Conservation (phyloP, 2,329 filamentous ascomycete genomes). For the Claviceps sp. region DNA sequence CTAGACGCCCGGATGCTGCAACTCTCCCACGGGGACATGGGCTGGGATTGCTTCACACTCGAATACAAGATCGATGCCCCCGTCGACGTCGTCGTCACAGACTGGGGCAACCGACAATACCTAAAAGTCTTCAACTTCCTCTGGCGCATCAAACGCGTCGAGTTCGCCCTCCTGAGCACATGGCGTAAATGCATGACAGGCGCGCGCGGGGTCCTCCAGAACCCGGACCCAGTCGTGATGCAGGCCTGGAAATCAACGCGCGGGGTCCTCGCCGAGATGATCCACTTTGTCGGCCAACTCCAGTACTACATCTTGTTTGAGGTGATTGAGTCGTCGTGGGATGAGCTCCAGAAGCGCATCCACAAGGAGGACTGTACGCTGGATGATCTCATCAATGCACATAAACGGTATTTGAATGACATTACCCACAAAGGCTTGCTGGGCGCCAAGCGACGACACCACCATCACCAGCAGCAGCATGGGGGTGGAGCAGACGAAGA, state of each 20-base stretch:
- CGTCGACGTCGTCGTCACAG: slow-evolving; percentile 91
- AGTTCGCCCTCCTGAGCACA: slow-evolving; percentile 80
- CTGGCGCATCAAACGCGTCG: slow-evolving; percentile 95
- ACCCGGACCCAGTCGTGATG: slow-evolving; percentile 52
- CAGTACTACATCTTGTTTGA: slow-evolving; percentile 99
- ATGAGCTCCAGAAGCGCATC: slow-evolving; percentile 71
- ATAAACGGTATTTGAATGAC: slow-evolving; percentile 78
- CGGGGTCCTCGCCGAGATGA: slow-evolving; percentile 89
- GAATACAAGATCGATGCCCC: slow-evolving; percentile 98
- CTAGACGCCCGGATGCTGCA: slow-evolving; percentile 98
- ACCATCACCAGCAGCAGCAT: slow-evolving; percentile 18
- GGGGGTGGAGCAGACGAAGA: slow-evolving; percentile 37
- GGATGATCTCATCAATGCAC: slow-evolving; percentile 87
- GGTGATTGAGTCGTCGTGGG: slow-evolving; percentile 95
- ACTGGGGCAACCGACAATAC: slow-evolving; percentile 91
- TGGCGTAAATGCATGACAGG: slow-evolving; percentile 97
- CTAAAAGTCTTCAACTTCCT: slow-evolving; percentile 99
- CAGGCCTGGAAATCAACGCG: slow-evolving; percentile 83
- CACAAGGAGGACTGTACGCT: slow-evolving; percentile 78
- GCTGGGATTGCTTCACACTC: slow-evolving; percentile 97
- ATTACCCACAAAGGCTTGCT: slow-evolving; percentile 95
- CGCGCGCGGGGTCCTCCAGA: slow-evolving; percentile 75
- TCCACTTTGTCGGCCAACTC: slow-evolving; percentile 91
- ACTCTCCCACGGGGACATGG: slow-evolving; percentile 89
- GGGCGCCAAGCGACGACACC: slow-evolving; percentile 45